Evolutionary conservation across 768 basidiomycete genomes (phyloP), one percentile per base, ranked within the genome.

Genomic region (Pleurotus citrinopileatus): DNA sequence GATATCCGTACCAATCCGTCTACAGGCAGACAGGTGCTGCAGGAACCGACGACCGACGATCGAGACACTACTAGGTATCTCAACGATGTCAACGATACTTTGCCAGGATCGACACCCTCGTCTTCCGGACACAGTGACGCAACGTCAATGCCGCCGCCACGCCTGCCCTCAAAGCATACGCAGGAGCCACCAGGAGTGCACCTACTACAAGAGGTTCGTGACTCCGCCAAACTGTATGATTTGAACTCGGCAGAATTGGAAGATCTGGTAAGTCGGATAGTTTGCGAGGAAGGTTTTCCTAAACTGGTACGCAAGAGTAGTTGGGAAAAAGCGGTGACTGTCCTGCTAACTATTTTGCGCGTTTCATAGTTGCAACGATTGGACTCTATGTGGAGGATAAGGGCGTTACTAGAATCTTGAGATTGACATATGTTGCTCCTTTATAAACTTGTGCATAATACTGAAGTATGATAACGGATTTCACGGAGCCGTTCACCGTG

Each of bases 361-460:
- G 26, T 28, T 6, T 3, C 20, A 37, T 22, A 51, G 48, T 19
- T 51, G 22, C 15, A 51, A 23, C 28, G 34, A 9, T 19, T 51
- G 20, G 48, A 51, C 25, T 51, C 48, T 13, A 36, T 51, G 48
- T 51, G 48, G 48, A 20, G 34, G 22, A n/a, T 51, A 10, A 51
- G 37, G 34, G 48, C 22, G 22, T 29, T 47, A 40, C 17, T 40
- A 19, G 38, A 19, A 13, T 40, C 38, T n/a, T 40, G 17, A 40
- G 1, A 6, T 32, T n/a, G n/a, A n/a, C n/a, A n/a, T n/a, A n/a
- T n/a, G n/a, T n/a, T n/a, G n/a, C n/a, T n/a, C n/a, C n/a, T n/a
- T n/a, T n/a, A n/a, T n/a, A n/a, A n/a, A n/a, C n/a, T n/a, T n/a
- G n/a, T n/a, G n/a, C n/a, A n/a, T n/a, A n/a, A n/a, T n/a, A n/a